These are phyloP conservation scores for Amanita molliuscula DNA, from an alignment of 768 basidiomycete species.

Conservation along the genomic window DNA sequence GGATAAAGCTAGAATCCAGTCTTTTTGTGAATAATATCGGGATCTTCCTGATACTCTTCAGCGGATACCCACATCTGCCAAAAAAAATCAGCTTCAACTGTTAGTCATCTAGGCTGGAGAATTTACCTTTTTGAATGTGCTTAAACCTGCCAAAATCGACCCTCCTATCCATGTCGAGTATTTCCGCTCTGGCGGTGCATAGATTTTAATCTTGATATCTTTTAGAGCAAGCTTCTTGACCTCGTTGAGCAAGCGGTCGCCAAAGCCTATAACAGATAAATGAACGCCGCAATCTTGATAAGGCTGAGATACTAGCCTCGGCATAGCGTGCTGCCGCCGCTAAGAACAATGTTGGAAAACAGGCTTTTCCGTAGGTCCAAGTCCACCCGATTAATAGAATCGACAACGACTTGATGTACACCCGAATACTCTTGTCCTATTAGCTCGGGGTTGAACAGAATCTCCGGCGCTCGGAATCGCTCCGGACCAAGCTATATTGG, in stretches of 20 bases:
- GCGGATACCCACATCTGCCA: conserved; percentile 98
- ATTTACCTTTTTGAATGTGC: conserved; percentile 91
- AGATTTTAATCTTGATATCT: conserved; percentile 98
- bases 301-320: conserved; percentile 45
- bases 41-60: conserved; percentile 98
- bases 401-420: conserved; percentile 97
- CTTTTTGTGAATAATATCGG: conserved; percentile 97
- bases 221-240: conserved; percentile 93
- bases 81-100: conserved; percentile 8
- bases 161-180: conserved; percentile 98
- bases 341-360: conserved; percentile 94
- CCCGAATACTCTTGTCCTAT: conserved; percentile 95
- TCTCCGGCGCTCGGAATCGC: conserved; percentile 94
- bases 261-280: conserved; percentile 53
- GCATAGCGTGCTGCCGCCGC: conserved; percentile 93
- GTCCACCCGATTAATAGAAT: conserved; percentile 94
- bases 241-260: conserved; percentile 91
- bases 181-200: conserved; percentile 98
- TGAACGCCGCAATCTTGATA: conserved; percentile 4
- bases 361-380: conserved; percentile 91
- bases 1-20: conserved; percentile 54
- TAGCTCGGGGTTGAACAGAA: conserved; percentile 94
- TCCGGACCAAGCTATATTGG: conserved; percentile 75
- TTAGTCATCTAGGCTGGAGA: not conserved
- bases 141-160: conserved; percentile 90